Conservation (phyloP, 257 asterid species). For the Ophiorrhiza pumila region DNA sequence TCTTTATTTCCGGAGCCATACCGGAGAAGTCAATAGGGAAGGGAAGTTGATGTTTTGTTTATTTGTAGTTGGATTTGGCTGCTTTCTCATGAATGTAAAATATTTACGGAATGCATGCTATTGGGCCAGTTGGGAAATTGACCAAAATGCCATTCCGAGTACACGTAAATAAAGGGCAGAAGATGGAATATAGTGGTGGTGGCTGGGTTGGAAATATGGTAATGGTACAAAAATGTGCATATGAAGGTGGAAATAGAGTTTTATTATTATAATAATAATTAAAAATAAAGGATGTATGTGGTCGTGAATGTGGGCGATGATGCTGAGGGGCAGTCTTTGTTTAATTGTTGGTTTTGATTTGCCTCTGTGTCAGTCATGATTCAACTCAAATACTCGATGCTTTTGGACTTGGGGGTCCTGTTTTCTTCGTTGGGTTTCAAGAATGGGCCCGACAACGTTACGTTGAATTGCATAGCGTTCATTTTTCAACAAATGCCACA, state of each 20-base stretch:
- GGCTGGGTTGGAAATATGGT: neutral
- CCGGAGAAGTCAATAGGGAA: slow-evolving; percentile 3
- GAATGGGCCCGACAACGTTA: too few species aligned
- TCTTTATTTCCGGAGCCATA: slow-evolving; percentile 53
- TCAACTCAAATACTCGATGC: too few species aligned
- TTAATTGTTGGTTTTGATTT: neutral
- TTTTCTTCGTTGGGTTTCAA: neutral
- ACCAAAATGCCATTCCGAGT: neutral
- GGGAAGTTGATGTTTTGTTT: too few species aligned
- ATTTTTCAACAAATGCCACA: too few species aligned
- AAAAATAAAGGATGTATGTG: slow-evolving; percentile 28
- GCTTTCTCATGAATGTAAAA: neutral
- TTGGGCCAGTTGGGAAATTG: neutral
- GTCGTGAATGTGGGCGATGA: slow-evolving; percentile 40
- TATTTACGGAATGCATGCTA: slow-evolving; percentile 15
- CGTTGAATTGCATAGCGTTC: too few species aligned
- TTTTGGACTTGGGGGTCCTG: neutral
- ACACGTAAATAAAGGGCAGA: too few species aligned
- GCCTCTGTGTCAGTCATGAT: neutral
- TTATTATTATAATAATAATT: too few species aligned
- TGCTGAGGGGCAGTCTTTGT: too few species aligned
- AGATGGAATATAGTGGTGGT: too few species aligned
- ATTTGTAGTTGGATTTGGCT: neutral
- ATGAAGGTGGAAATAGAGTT: slow-evolving; percentile 15
- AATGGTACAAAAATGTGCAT: neutral